A percentile compares a stretch with the other conserved stretches of the same genome.
Evolutionary conservation across 2,329 filamentous ascomycete genomes (phyloP).

Genomic region (Cladophialophora immunda): DNA sequence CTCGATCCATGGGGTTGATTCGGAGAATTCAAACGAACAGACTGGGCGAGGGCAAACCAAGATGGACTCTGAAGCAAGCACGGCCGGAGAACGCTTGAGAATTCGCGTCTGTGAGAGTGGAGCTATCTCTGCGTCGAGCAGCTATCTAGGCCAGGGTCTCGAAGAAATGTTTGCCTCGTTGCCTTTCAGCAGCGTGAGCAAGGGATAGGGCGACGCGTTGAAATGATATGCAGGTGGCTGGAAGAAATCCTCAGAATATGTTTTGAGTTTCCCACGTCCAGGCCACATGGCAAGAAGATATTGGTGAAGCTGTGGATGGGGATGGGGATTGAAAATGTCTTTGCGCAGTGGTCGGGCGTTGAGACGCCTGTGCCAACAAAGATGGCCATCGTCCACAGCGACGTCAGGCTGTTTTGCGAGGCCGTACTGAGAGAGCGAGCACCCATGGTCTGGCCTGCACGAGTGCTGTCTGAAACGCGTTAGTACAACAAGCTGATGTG

Average conservation of each 20-base stretch:
- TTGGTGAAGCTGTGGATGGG: not conserved
- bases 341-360: not conserved
- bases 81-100: not conserved
- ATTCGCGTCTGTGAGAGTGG: not conserved
- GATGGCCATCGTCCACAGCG: not conserved
- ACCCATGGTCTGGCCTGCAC: not conserved
- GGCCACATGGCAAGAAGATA: not conserved
- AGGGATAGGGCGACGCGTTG: not conserved
- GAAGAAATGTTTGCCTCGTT: not conserved
- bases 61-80: not conserved
- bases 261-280: not conserved
- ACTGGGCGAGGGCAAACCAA: not conserved
- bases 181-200: not conserved
- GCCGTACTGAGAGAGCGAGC: not conserved
- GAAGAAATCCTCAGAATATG: not conserved
- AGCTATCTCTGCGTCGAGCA: not conserved
- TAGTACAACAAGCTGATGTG: not conserved
- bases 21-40: not conserved
- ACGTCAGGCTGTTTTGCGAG: not conserved
- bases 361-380: not conserved
- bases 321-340: not conserved
- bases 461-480: not conserved
- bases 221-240: not conserved
- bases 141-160: not conserved
- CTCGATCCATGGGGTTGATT: not conserved